Evolutionary conservation across 2,329 filamentous ascomycete genomes (phyloP).

Genomic region (Monosporascus ibericus): DNA sequence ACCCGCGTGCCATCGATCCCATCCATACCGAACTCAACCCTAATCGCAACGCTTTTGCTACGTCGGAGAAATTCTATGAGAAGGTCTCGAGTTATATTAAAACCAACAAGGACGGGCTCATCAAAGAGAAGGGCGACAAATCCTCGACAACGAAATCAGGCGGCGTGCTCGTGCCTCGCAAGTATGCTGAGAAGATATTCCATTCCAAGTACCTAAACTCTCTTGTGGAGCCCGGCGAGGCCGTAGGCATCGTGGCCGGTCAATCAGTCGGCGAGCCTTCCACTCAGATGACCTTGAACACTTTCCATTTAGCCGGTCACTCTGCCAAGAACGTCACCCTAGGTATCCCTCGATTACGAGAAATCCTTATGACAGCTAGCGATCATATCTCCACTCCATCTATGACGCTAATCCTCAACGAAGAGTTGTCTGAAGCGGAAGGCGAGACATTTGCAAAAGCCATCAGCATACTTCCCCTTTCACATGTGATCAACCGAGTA

Average conservation of each 20-base stretch:
- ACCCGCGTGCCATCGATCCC: slow-evolving; percentile 63
- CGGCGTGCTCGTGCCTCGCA: slow-evolving; percentile 36
- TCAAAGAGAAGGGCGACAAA: slow-evolving; percentile 43
- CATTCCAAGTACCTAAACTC: slow-evolving; percentile 91
- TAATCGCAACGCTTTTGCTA: slow-evolving; percentile 73
- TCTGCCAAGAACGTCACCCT: slow-evolving; percentile 97
- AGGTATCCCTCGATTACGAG: slow-evolving; percentile 92
- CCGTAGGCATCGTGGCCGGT: slow-evolving; percentile 91
- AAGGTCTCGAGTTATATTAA: slow-evolving; percentile 73
- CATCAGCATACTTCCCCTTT: slow-evolving; percentile 79
- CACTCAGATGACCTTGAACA: slow-evolving; percentile 98
- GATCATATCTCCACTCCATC: slow-evolving; percentile 81
- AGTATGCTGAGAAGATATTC: slow-evolving; percentile 76
- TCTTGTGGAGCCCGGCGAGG: slow-evolving; percentile 89
- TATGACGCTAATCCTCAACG: slow-evolving; percentile 77
- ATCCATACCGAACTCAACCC: slow-evolving; percentile 68
- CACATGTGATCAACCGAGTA: slow-evolving; percentile 76
- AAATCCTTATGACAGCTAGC: slow-evolving; percentile 97
- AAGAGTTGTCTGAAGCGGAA: slow-evolving; percentile 62
- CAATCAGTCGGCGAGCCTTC: slow-evolving; percentile 97
- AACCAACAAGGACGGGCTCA: slow-evolving; percentile 59
- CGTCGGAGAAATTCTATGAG: slow-evolving; percentile 78
- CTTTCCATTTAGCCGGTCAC: slow-evolving; percentile 98
- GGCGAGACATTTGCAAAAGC: slow-evolving; percentile 82
- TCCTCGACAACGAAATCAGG: slow-evolving; percentile 17